Conservation (phyloP, 371 early-diverging fungal species). For the Mucor ambiguus region DNA sequence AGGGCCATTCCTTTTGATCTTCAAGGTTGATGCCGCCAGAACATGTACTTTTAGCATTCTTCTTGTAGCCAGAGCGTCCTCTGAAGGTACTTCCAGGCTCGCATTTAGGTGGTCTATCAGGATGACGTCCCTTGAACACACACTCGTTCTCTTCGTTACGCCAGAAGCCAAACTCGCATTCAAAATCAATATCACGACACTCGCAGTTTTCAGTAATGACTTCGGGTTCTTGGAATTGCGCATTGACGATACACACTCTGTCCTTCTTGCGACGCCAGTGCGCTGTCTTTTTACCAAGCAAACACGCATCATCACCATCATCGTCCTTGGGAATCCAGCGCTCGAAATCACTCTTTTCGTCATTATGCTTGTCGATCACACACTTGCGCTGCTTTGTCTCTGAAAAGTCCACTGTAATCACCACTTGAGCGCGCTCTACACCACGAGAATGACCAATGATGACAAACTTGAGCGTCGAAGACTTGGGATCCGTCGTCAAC, state of each 20-base stretch:
- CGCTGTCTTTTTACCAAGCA: slow-evolving; percentile 49
- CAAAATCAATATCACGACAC: slow-evolving; percentile 76
- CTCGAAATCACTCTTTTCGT: slow-evolving; percentile 75
- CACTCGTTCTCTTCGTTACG: slow-evolving; percentile 67
- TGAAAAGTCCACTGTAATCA: slow-evolving; percentile 52
- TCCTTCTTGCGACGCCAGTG: slow-evolving; percentile 84
- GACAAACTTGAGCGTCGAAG: slow-evolving; percentile 59
- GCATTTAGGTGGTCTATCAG: slow-evolving; percentile 68
- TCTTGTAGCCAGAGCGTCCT: slow-evolving; percentile 75
- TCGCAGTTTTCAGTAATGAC: slow-evolving; percentile 55
- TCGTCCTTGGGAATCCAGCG: slow-evolving; percentile 73
- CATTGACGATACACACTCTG: slow-evolving; percentile 71
- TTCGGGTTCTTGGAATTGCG: slow-evolving; percentile 64
- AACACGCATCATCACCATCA: slow-evolving; percentile 47
- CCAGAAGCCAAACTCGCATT: slow-evolving; percentile 85
- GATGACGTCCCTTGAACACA: slow-evolving; percentile 65
- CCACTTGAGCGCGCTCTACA: slow-evolving; percentile 28
- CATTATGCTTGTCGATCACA: slow-evolving; percentile 52
- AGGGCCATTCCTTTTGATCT: slow-evolving; percentile 51
- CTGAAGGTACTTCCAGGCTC: slow-evolving; percentile 52
- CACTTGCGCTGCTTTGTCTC: slow-evolving; percentile 46
- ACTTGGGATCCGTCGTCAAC: slow-evolving; percentile 64
- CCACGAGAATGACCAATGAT: slow-evolving; percentile 50
- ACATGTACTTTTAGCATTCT: slow-evolving; percentile 62
- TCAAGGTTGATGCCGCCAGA: slow-evolving; percentile 64